phyloP scores from a whole-genome alignment of 306 rosid genomes.

The Elaeagnus macrophylla region DNA sequence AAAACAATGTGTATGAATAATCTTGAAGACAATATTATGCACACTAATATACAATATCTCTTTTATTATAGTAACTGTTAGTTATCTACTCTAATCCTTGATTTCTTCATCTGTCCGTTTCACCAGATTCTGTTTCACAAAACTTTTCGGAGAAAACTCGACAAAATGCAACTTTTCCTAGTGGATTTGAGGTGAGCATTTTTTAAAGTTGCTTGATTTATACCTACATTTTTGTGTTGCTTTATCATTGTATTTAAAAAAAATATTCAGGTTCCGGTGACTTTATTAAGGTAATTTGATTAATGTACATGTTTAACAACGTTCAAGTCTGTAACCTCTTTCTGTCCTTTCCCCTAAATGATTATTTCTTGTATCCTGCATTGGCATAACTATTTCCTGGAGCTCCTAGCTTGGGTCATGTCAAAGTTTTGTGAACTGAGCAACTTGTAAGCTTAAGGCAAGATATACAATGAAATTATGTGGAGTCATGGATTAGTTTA shows the following conservation, averaged over 20 bases:
- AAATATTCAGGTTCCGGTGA: slow-evolving; percentile 10
- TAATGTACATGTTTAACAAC: not conserved
- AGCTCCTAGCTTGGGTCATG: no score
- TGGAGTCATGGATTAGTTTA: no score
- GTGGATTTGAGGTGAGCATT: slow-evolving; percentile 77
- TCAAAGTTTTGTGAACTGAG: no score
- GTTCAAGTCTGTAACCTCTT: not conserved
- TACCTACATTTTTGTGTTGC: slow-evolving; percentile 12
- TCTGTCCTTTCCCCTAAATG: no score
- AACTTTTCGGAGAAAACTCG: slow-evolving; percentile 42
- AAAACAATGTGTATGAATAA: no score
- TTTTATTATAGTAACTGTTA: not conserved
- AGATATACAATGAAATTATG: no score
- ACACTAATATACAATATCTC: not conserved
- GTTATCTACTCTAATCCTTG: slow-evolving; percentile 8
- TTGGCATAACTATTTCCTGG: no score
- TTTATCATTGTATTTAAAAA: slow-evolving; percentile 6
- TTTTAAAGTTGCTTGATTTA: not conserved
- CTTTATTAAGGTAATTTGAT: slow-evolving; percentile 10
- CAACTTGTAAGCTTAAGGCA: no score
- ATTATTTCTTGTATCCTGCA: no score
- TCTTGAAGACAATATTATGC: not conserved
- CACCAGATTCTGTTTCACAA: slow-evolving; percentile 34
- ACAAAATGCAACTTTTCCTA: slow-evolving; percentile 54
- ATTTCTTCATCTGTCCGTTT: slow-evolving; percentile 28